phyloP scores from a whole-genome alignment of 2,329 filamentous ascomycete species.

The Ceratocystis destructans region DNA sequence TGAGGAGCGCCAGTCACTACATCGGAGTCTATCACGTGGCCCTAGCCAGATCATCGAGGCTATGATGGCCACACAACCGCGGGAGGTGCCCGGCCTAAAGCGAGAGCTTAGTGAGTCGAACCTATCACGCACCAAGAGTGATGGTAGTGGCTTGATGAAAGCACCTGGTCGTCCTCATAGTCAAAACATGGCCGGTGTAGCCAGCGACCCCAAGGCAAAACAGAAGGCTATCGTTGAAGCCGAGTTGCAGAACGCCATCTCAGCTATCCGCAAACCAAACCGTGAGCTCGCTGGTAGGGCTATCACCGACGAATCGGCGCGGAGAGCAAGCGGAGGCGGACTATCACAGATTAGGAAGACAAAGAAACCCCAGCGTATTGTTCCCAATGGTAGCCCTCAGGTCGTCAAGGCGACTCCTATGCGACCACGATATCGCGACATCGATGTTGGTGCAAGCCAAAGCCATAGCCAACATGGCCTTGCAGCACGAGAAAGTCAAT shows the following conservation, averaged over 20 bases:
- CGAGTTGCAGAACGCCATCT: conserved; percentile 61
- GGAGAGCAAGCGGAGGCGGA: conserved; percentile 35
- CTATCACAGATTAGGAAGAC: conserved; percentile 37
- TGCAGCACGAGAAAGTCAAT: neutral
- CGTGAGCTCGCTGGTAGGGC: conserved; percentile 53
- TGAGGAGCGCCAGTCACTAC: conserved; percentile 19
- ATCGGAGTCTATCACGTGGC: conserved; percentile 41
- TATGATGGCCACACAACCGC: conserved; percentile 56
- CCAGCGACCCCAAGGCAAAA: conserved; percentile 43
- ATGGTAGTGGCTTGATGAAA: conserved; percentile 25
- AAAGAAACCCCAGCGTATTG: conserved; percentile 36
- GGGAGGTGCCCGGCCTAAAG: conserved; percentile 46
- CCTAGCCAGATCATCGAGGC: conserved; percentile 48
- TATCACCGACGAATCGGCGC: conserved; percentile 53
- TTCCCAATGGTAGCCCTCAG: conserved; percentile 30
- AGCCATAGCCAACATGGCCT: conserved; percentile 1
- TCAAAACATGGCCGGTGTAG: conserved; percentile 34
- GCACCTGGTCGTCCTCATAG: conserved; percentile 31
- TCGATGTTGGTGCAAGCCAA: neutral
- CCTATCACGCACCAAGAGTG: conserved; percentile 32
- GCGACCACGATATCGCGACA: conserved; percentile 32
- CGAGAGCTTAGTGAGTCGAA: conserved; percentile 52
- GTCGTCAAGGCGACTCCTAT: conserved; percentile 44
- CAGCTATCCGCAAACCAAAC: conserved; percentile 61
- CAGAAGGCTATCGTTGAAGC: conserved; percentile 55